phyloP scores from a whole-genome alignment of 257 asterid species.

The Solanum lycopersicoides region DNA sequence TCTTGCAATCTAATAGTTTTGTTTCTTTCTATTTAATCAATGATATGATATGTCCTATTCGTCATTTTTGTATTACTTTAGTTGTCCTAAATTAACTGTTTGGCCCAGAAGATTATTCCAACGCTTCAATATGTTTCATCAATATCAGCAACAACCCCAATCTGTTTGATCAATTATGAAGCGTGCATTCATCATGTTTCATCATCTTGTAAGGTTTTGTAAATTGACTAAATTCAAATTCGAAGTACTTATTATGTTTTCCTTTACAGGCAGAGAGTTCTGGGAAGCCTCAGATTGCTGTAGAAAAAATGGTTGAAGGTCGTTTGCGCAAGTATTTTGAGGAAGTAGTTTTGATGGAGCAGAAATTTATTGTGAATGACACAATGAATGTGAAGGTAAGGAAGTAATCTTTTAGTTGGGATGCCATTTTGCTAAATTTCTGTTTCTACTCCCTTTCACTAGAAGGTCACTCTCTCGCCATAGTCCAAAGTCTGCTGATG shows the following conservation, averaged over 20 bases:
- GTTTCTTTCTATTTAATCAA: neutral
- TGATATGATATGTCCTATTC: neutral
- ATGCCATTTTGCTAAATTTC: neutral
- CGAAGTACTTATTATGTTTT: neutral
- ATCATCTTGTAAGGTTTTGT: neutral
- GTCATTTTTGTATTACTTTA: neutral
- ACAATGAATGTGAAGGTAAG: slow-evolving; percentile 53
- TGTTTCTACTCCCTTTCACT: neutral
- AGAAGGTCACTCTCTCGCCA: neutral
- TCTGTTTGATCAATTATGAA: neutral
- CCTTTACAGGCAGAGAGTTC: slow-evolving; percentile 73
- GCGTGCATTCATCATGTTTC: neutral
- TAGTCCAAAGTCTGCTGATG: neutral
- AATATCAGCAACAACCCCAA: neutral
- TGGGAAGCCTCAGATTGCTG: slow-evolving; percentile 79
- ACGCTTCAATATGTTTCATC: neutral
- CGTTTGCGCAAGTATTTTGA: slow-evolving; percentile 83
- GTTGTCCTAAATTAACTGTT: neutral
- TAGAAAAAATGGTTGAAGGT: slow-evolving; percentile 93
- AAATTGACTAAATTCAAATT: neutral
- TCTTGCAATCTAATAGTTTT: neutral
- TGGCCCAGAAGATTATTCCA: neutral
- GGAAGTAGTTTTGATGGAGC: slow-evolving; percentile 96
- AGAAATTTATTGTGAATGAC: slow-evolving; percentile 78
- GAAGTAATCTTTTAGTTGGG: neutral